A percentile compares a stretch with the other conserved stretches of the same genome.
Conservation (phyloP, 2,329 filamentous ascomycete species). For the Stylonectria norvegica region DNA sequence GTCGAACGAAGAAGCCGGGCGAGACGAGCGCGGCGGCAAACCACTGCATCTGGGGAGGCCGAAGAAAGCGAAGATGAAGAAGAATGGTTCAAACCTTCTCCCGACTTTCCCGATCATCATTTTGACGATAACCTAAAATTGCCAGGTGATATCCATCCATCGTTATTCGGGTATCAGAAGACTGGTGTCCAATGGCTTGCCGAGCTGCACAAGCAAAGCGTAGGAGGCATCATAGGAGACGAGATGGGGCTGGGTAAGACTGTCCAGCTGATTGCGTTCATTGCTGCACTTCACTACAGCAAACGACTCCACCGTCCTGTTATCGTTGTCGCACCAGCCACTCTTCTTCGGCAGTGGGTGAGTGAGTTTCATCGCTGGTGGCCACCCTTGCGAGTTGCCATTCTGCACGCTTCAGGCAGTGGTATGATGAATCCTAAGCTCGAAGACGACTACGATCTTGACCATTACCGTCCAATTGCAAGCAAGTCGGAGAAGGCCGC, state of each 20-base stretch:
- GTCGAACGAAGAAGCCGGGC: slow-evolving; percentile 48
- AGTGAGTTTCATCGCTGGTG: slow-evolving; percentile 99
- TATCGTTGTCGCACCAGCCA: slow-evolving; percentile 89
- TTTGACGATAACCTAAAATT: slow-evolving; percentile 75
- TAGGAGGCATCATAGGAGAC: slow-evolving; percentile 92
- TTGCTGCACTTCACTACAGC: slow-evolving; percentile 90
- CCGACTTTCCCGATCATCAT: slow-evolving; percentile 70
- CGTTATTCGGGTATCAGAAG: slow-evolving; percentile 94
- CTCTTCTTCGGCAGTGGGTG: slow-evolving; percentile 95
- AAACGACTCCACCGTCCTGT: slow-evolving; percentile 78
- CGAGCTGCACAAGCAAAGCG: slow-evolving; percentile 83
- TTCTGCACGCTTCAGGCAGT: slow-evolving; percentile 90
- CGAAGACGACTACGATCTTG: slow-evolving; percentile 51
- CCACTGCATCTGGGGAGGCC: slow-evolving; percentile 31
- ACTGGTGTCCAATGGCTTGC: slow-evolving; percentile 95
- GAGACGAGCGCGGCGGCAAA: slow-evolving; percentile 39
- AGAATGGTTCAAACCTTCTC: slow-evolving; percentile 85
- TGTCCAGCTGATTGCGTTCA: slow-evolving; percentile 66
- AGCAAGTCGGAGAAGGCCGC: slow-evolving; percentile 55
- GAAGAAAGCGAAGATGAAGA: slow-evolving; percentile 43
- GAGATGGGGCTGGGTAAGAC: slow-evolving; percentile 99
- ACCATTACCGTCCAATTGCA: slow-evolving; percentile 36
- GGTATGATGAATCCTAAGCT: slow-evolving; percentile 87
- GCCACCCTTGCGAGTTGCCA: slow-evolving; percentile 96
- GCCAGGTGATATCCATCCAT: slow-evolving; percentile 89